Evolutionary conservation across 495 filamentous ascomycete genomes (phyloP), one percentile per base, ranked within the genome.

Genomic region (Glutinoglossum americanum): DNA sequence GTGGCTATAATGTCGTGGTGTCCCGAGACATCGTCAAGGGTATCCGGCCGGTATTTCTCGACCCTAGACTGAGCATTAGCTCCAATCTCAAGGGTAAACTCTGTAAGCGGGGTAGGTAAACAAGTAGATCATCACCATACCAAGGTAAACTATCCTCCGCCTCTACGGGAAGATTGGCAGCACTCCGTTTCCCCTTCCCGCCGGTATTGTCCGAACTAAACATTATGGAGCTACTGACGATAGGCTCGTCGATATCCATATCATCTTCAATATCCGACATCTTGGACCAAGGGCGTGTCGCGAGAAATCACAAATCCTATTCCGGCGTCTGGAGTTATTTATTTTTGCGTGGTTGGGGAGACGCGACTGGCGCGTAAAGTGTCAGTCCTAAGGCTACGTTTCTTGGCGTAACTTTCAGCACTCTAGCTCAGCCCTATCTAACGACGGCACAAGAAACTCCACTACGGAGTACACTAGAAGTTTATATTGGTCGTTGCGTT

Each of bases 1-100:
- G 92, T 98, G 0, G 87, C 81, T 51, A 98, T 77, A 64, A 98
- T 96, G 69, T 97, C 92, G 66, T 96, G 84, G 66, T 99, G 92
- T n/a, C 92, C 92, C 3, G 87, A 90, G 54, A 99, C 92, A 70
- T 99, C 92, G 51, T 81, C 77, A 23, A 99, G 76, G 3, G 85
- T 84, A 58, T 81, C 80, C 17, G 92, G 92, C 49, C 92, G 80
- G 68, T 96, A 99, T 69, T 99, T 99, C 66, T 99, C 92, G n/a
- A 99, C 88, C 89, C 89, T 96, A 0, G 7, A 39, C 21, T 30
- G 21, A 59, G 54, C 61, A 55, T 68, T 62, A 54, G 37, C 37
- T 44, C 54, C 25, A 39, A 39, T 0, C 13, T 3, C 49, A 32
- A 11, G 5, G 15, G 1, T 23, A 17, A 37, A 30, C 26, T 48